Evolutionary conservation across 2,329 filamentous ascomycete species (phyloP), one percentile per base, ranked within the genome.

Genomic region (Cryphonectria japonica): DNA sequence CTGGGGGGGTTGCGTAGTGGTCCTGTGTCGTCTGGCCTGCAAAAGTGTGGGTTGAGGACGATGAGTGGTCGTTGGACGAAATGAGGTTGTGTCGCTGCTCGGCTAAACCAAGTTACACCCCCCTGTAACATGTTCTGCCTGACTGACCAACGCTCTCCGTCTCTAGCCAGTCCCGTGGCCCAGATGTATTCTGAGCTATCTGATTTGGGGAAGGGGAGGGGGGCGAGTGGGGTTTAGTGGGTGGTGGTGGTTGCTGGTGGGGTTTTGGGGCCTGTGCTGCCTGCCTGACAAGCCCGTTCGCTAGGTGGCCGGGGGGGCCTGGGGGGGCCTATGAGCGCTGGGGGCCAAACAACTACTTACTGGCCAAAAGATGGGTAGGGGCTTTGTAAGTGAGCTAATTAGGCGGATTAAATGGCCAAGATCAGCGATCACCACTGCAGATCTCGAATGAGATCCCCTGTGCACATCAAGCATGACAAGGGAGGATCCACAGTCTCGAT

Each of bases 21-120:
- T 57, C 66, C 8, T 19, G 39, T 64, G 70, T 64, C 70, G 62
- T 69, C 70, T 69, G 70, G 67, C 61, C 63, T 62, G 41, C 14
- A 22, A 29, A 54, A 6, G 52, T 60, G 69, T 39, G 34, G 43
- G 66, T 34, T 37, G 61, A 34, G 26, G 62, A 57, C 46, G 66
- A 61, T 70, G 67, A 72, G 57, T 72, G 70, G 70, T 54, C 59
- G 63, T 26, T n/a, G 50, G 59, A 60, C 54, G 64, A 72, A 46
- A 52, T 69, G 63, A 41, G 39, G 46, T 54, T 54, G 64, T 46
- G 41, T 50, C 62, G 67, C 60, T 62, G 69, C 57, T 54, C 26
- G 22, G 29, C 26, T 29, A 13, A 66, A 43, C 46, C 46, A 6
- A 39, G 32, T 39, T 39, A 1, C 34, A 19, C 16, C n/a, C 59